phyloP scores from a whole-genome alignment of 208 protist genomes.

The Strigomonas galati region DNA sequence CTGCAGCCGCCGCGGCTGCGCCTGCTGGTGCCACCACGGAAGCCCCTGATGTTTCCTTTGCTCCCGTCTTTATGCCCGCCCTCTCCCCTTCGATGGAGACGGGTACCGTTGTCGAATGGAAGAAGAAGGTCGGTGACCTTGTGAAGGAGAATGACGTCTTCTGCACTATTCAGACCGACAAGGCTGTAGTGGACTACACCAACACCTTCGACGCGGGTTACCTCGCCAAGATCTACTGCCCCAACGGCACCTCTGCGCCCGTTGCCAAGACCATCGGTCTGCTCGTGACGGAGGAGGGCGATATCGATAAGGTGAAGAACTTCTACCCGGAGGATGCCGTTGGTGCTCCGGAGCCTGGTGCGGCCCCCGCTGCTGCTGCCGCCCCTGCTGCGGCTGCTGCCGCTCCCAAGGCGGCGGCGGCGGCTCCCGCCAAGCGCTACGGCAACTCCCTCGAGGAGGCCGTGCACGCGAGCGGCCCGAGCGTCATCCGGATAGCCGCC shows the following conservation, averaged over 20 bases:
- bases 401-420: slow-evolving; percentile 14
- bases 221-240: slow-evolving; percentile 93
- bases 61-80: slow-evolving; percentile 83
- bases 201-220: slow-evolving; percentile 92
- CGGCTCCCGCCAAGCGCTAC: slow-evolving; percentile 34
- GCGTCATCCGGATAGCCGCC: slow-evolving; percentile 75
- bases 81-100: slow-evolving; percentile 88
- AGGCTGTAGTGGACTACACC: slow-evolving; percentile 97
- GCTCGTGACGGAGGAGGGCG: slow-evolving; percentile 76
- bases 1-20: slow-evolving; percentile 11
- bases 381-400: slow-evolving; percentile 26
- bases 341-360: slow-evolving; percentile 13
- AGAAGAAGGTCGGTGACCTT: slow-evolving; percentile 90
- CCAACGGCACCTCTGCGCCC: slow-evolving; percentile 64
- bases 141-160: slow-evolving; percentile 93
- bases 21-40: slow-evolving; percentile 7
- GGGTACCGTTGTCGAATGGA: slow-evolving; percentile 86
- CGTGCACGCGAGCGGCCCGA: slow-evolving; percentile 69
- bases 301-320: slow-evolving; percentile 42
- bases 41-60: slow-evolving; percentile 44
- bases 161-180: slow-evolving; percentile 96
- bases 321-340: slow-evolving; percentile 33
- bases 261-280: slow-evolving; percentile 87
- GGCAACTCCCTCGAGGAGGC: slow-evolving; percentile 59
- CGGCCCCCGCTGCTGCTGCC: slow-evolving; percentile 20